These are phyloP conservation scores for Phtheirospermum japonicum DNA, from an alignment of 257 asterid species.

Conservation along the genomic window DNA sequence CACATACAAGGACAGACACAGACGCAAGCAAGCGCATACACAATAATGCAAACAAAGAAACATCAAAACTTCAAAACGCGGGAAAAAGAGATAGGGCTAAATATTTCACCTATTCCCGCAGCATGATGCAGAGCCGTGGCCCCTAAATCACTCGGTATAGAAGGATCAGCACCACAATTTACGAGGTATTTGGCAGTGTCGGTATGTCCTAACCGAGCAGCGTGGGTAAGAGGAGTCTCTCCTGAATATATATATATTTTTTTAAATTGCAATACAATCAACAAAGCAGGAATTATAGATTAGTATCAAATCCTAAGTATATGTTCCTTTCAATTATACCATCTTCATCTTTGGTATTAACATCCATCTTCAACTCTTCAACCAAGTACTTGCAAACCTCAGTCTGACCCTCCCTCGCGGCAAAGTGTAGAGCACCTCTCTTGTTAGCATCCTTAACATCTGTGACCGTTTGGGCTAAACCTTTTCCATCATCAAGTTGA, in stretches of 20 bases:
- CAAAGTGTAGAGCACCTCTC: slow-evolving; percentile 93
- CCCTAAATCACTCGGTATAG: slow-evolving; percentile 82
- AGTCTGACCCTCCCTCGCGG: slow-evolving; percentile 88
- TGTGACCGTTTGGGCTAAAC: slow-evolving; percentile 59
- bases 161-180: slow-evolving; percentile 76
- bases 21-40: too few relatives aligned
- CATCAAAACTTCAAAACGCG: background rate
- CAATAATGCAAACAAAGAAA: background rate
- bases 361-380: slow-evolving; percentile 85
- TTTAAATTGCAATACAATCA: slow-evolving; percentile 8
- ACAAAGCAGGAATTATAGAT: background rate
- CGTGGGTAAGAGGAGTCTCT: slow-evolving; percentile 86
- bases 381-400: slow-evolving; percentile 84
- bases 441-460: slow-evolving; percentile 94
- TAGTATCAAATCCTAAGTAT: background rate
- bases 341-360: slow-evolving; percentile 75
- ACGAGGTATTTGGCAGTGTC: slow-evolving; percentile 69
- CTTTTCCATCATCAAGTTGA: slow-evolving; percentile 83
- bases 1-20: too few relatives aligned
- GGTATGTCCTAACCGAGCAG: slow-evolving; percentile 88
- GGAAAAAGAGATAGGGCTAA: slow-evolving; percentile 8
- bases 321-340: slow-evolving; percentile 36
- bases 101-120: slow-evolving; percentile 69
- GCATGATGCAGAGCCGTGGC: slow-evolving; percentile 84
- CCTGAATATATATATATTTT: slow-evolving; percentile 45